Percentiles rank a stretch among this genome's conserved stretches.
These are phyloP conservation scores for Albophoma yamanashiensis DNA, from an alignment of 2,329 filamentous ascomycete genomes.

Conservation along the genomic window DNA sequence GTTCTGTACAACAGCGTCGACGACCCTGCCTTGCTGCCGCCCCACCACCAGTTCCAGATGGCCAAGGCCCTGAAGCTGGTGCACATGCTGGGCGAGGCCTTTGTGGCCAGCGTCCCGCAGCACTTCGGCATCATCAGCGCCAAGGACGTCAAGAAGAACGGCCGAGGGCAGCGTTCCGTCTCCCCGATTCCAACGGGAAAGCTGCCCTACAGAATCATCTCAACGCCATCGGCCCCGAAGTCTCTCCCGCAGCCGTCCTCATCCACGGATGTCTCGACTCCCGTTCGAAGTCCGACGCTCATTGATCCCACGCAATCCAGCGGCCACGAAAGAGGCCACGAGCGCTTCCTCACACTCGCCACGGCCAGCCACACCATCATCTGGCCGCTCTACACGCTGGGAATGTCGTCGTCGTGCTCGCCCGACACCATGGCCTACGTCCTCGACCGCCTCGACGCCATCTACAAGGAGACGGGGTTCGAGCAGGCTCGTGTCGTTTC, in stretches of 20 bases:
- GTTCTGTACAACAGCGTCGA: constrained; percentile 26
- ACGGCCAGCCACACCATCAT: constrained; percentile 37
- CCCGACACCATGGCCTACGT: constrained; percentile 30
- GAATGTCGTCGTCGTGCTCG: constrained; percentile 34
- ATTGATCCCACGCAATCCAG: constrained; percentile 27
- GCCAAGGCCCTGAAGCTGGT: constrained; percentile 26
- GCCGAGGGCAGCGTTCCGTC: constrained; percentile 6
- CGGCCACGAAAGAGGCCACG: constrained; percentile 23
- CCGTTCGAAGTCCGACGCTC: constrained; percentile 21
- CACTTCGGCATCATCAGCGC: constrained; percentile 37
- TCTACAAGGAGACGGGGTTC: constrained; percentile 34
- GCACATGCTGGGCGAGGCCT: constrained; percentile 26
- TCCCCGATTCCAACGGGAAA: constrained; percentile 17
- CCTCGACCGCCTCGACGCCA: constrained; percentile 30
- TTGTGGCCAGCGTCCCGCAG: constrained; percentile 37
- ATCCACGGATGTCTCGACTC: constrained; percentile 1
- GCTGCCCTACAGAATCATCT: constrained; percentile 18
- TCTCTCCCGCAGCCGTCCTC: neutral
- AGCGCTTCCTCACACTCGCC: constrained; percentile 36
- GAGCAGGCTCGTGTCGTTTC: constrained; percentile 33
- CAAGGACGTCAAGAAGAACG: constrained; percentile 18
- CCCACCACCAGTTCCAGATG: constrained; percentile 22
- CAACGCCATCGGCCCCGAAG: constrained; percentile 7
- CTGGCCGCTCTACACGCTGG: constrained; percentile 39
- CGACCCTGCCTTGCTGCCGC: constrained; percentile 13